Evolutionary conservation across 2,329 filamentous ascomycete genomes (phyloP), one percentile per base, ranked within the genome.

Genomic region (Ceratocystis harringtonii): DNA sequence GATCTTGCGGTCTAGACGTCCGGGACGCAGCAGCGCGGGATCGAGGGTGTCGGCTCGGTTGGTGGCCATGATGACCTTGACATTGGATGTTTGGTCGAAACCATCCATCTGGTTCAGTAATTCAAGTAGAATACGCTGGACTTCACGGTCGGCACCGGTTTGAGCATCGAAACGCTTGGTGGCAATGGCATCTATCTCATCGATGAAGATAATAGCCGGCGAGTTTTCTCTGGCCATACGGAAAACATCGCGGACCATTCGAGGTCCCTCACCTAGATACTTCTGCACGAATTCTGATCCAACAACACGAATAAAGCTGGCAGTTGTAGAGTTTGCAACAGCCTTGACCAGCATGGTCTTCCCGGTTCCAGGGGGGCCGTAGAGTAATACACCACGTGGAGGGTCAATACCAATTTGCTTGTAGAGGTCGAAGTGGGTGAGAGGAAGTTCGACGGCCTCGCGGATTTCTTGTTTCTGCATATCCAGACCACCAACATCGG

Each of bases 381-480:
- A 99, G 7, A 99, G 84, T 67, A 99, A 81, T 55, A 99, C 94
- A 80, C 94, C 94, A 66, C 94, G 90, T 58, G 94, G 94, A 61
- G 94, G 94, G 75, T 99, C 94, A 74, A 99, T 99, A 77, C 94
- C 94, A 70, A 99, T 99, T 78, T 99, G 94, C 78, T 92, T 95
- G 82, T 99, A 99, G 45, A 97, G 87, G 76, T 97, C 92, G 75
- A 97, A 97, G 76, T 97, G 94, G 68, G 92, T 96, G 71, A 99
- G 81, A 43, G 94, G 94, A 69, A 99, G 81, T 80, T 99, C 94
- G 64, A 99, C 94, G 10, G 94, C 94, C 78, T 99, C 94, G 70
- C 94, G 84, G 70, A 99, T 99, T 77, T 99, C 94, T 78, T 99
- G 94, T 81, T 99, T 99, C 79, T 99, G 94, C 94, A 99, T 99